phyloP scores from a whole-genome alignment of 2,329 filamentous ascomycete species.

The Monosporascus ibericus region DNA sequence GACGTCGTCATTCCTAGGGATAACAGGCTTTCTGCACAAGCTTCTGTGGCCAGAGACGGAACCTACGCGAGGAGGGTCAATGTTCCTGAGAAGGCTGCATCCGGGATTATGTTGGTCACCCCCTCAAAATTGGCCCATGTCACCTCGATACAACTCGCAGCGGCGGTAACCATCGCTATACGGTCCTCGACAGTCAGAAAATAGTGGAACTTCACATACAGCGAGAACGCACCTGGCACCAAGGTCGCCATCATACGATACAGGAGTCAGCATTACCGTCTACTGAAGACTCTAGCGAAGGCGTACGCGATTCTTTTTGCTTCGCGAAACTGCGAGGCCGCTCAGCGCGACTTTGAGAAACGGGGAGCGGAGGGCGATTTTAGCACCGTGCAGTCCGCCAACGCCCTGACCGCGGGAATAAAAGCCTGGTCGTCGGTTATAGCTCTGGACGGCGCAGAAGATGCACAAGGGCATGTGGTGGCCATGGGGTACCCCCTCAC shows the following conservation, averaged over 20 bases:
- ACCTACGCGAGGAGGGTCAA: slow-evolving; percentile 16
- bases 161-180: slow-evolving; percentile 28
- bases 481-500: slow-evolving; percentile 31
- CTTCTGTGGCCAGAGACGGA: slow-evolving; percentile 23
- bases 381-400: slow-evolving; percentile 12
- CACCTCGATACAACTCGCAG: slow-evolving; percentile 22
- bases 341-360: not conserved
- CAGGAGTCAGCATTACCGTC: slow-evolving; percentile 20
- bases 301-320: slow-evolving; percentile 22
- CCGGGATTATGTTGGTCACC: slow-evolving; percentile 27
- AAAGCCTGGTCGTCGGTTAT: slow-evolving; percentile 22
- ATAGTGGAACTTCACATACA: slow-evolving; percentile 10
- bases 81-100: slow-evolving; percentile 26
- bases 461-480: slow-evolving; percentile 30
- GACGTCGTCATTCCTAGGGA: slow-evolving; percentile 26
- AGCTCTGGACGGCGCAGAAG: slow-evolving; percentile 25
- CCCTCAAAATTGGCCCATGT: slow-evolving; percentile 22
- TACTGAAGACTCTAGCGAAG: slow-evolving; percentile 19
- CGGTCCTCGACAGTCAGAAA: slow-evolving; percentile 25
- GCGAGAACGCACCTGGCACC: slow-evolving; percentile 3
- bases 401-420: slow-evolving; percentile 21
- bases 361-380: not conserved
- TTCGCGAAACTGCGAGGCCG: slow-evolving; percentile 4
- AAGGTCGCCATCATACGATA: slow-evolving; percentile 19
- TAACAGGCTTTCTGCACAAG: slow-evolving; percentile 25